Conservation (phyloP, 2,329 filamentous ascomycete genomes). For the Colletotrichum navitas region DNA sequence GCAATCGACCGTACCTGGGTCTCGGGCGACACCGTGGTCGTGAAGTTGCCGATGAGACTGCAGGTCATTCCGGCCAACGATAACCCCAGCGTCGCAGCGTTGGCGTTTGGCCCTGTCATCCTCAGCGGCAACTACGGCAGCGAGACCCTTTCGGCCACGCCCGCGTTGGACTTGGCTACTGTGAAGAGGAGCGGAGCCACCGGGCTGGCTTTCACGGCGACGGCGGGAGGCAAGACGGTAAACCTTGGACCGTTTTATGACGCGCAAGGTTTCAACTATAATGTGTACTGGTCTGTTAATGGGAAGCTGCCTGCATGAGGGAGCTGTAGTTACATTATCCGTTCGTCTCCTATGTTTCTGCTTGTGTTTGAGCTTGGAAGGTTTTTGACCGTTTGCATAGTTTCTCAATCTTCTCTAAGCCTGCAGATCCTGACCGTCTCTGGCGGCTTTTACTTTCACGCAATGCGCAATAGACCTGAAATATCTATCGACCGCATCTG, state of each 20-base stretch:
- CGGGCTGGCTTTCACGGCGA: conserved; percentile 51
- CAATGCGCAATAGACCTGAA: conserved; percentile 2
- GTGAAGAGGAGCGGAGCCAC: conserved; percentile 45
- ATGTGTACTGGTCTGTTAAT: conserved; percentile 54
- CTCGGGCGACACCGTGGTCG: conserved; percentile 56
- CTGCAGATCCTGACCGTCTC: conserved; percentile 26
- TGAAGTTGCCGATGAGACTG: conserved; percentile 61
- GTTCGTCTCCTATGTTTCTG: neutral
- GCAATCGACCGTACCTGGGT: conserved; percentile 57
- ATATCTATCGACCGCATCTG: conserved; percentile 16
- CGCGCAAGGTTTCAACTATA: conserved; percentile 57
- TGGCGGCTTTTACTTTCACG: conserved; percentile 18
- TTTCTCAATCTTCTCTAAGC: neutral
- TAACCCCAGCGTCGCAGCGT: conserved; percentile 55
- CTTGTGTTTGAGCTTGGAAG: neutral
- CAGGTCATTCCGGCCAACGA: conserved; percentile 61
- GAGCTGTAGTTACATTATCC: neutral
- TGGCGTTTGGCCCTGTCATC: conserved; percentile 62
- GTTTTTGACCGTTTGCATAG: neutral
- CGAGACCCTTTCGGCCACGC: conserved; percentile 44
- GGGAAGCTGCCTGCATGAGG: conserved; percentile 20
- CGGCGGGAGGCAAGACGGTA: conserved; percentile 48
- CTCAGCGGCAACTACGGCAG: conserved; percentile 61
- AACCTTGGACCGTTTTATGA: conserved; percentile 56
- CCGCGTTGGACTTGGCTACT: conserved; percentile 49